These are phyloP conservation scores for Salix purpurea DNA, from an alignment of 345 rosid species.

Conservation along the genomic window DNA sequence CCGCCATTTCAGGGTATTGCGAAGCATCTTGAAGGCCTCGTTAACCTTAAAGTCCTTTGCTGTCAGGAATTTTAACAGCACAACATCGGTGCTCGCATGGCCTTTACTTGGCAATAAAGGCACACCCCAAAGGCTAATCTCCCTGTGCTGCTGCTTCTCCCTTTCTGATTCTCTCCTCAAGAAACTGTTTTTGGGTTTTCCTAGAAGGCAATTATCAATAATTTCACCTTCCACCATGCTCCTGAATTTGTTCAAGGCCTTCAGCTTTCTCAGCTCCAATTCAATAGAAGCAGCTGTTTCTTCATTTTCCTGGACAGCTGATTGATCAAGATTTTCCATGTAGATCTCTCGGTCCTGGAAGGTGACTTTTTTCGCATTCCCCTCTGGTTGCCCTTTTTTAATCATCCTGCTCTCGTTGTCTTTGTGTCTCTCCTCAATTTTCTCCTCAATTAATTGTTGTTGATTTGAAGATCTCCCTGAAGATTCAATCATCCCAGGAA, in stretches of 20 bases:
- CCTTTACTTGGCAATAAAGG: constrained; percentile 53
- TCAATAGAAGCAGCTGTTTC: not conserved
- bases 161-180: not conserved
- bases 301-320: not conserved
- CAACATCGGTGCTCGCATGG: constrained; percentile 42
- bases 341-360: not conserved
- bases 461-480: too few relatives aligned
- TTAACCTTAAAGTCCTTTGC: constrained; percentile 37
- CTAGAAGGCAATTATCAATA: constrained; percentile 35
- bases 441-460: not conserved
- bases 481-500: not conserved
- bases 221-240: constrained; percentile 48
- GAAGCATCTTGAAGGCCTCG: constrained; percentile 53
- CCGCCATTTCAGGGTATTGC: constrained; percentile 47
- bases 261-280: constrained; percentile 27
- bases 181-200: constrained; percentile 7
- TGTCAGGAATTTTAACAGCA: constrained; percentile 49
- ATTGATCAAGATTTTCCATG: not conserved
- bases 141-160: constrained; percentile 10
- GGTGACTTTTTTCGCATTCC: not conserved
- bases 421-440: not conserved
- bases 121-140: constrained; percentile 50
- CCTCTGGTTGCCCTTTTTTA: not conserved
- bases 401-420: not conserved
- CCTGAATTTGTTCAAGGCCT: constrained; percentile 41